Evolutionary conservation across 2,329 filamentous ascomycete species (phyloP).

Genomic region (Diaporthe velutina): DNA sequence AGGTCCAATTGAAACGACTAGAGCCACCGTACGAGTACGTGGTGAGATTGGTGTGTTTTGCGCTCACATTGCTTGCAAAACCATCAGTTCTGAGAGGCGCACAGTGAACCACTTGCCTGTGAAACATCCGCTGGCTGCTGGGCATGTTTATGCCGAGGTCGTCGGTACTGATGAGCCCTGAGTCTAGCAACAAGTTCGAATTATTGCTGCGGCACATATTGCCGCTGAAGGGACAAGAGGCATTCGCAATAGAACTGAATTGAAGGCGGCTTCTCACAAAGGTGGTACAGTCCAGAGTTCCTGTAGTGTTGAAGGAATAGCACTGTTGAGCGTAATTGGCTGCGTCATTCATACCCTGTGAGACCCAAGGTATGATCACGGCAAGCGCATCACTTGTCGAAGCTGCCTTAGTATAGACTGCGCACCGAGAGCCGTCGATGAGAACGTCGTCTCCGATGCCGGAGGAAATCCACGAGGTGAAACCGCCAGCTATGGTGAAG

Average conservation of each 20-base stretch:
- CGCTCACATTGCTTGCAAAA: not conserved
- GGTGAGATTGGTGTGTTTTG: not conserved
- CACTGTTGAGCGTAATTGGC: constrained; percentile 43
- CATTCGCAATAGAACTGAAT: not conserved
- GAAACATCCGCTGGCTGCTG: not conserved
- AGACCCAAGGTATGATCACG: not conserved
- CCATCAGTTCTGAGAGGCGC: not conserved
- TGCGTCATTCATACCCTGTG: not conserved
- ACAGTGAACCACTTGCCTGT: not conserved
- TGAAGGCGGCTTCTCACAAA: constrained; percentile 24
- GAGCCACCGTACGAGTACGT: not conserved
- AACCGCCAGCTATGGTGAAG: constrained; percentile 25
- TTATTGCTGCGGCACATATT: constrained; percentile 34
- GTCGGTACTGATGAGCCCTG: not conserved
- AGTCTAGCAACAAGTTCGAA: constrained; percentile 34
- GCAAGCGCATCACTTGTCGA: no score
- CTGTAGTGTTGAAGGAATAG: constrained; percentile 33
- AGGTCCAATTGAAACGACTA: not conserved
- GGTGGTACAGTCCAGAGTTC: constrained; percentile 20
- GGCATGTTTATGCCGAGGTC: not conserved
- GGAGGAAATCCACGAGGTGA: constrained; percentile 3
- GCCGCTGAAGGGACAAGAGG: constrained; percentile 41
- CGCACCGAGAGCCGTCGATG: constrained; percentile 34
- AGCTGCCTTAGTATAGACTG: no score
- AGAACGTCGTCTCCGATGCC: constrained; percentile 6